phyloP scores from a whole-genome alignment of 2,329 filamentous ascomycete species.

The Rhexocercosporidium sp. region DNA sequence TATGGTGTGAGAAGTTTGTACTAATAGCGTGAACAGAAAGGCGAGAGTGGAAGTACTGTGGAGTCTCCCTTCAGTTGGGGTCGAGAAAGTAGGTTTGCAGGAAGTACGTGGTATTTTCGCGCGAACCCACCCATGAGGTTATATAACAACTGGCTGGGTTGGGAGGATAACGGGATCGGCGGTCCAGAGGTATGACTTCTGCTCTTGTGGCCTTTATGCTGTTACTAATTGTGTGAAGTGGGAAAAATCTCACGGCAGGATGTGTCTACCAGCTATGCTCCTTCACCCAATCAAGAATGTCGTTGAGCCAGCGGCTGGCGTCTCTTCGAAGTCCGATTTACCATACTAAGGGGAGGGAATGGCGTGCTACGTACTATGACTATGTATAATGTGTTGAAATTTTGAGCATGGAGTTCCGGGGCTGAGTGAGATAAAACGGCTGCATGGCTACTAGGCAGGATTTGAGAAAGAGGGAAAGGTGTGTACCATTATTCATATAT shows the following conservation, averaged over 20 bases:
- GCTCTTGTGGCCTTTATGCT: background rate
- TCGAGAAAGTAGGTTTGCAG: constrained; percentile 60
- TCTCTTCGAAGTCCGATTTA: constrained; percentile 17
- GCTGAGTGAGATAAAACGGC: background rate
- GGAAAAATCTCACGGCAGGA: constrained; percentile 60
- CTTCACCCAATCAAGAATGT: constrained; percentile 66
- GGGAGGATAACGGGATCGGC: constrained; percentile 59
- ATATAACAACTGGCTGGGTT: constrained; percentile 69
- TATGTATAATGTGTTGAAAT: background rate
- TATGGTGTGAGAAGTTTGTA: background rate
- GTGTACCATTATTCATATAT: background rate
- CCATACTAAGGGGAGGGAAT: background rate
- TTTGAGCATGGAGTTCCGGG: constrained; percentile 1
- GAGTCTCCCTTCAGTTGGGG: constrained; percentile 64
- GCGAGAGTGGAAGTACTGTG: constrained; percentile 55
- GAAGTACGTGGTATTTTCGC: constrained; percentile 66
- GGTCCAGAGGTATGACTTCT: constrained; percentile 46
- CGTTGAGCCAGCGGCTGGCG: constrained; percentile 53
- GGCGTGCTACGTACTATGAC: background rate
- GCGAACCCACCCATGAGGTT: constrained; percentile 61
- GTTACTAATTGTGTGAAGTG: constrained; percentile 45
- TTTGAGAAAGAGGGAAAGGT: background rate
- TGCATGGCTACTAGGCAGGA: background rate
- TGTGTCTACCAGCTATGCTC: constrained; percentile 63
- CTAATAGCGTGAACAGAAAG: constrained; percentile 41